Conservation (phyloP, 2,329 filamentous ascomycete species). For the Pseudocercospora cruenta region DNA sequence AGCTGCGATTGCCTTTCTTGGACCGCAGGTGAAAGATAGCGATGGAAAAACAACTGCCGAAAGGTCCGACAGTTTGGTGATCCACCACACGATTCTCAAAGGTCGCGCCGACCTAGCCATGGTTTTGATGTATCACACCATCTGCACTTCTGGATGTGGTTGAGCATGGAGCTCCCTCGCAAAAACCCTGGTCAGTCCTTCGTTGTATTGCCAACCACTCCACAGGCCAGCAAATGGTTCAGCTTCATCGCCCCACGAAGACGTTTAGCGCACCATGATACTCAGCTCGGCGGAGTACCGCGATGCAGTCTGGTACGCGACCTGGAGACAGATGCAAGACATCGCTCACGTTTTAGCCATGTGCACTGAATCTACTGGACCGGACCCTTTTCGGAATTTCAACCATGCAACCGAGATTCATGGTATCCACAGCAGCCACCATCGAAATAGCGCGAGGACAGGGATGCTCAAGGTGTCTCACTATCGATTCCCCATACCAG, state of each 20-base stretch:
- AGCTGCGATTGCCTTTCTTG: conserved; percentile 1
- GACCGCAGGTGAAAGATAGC: neutral
- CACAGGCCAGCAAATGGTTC: neutral
- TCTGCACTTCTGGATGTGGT: neutral
- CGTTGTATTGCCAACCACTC: conserved; percentile 1
- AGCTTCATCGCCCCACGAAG: neutral
- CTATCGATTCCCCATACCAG: neutral
- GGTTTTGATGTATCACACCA: neutral
- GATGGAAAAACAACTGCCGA: neutral
- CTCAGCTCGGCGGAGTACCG: neutral
- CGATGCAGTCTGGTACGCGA: neutral
- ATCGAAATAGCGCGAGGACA: neutral
- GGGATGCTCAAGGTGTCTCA: neutral
- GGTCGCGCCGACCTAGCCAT: neutral
- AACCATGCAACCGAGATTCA: conserved; percentile 5
- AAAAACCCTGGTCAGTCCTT: neutral
- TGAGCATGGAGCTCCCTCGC: neutral
- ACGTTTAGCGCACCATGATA: neutral
- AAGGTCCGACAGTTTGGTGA: neutral
- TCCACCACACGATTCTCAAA: neutral
- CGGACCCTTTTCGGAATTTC: neutral
- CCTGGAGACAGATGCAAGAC: neutral
- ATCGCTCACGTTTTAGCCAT: conserved; percentile 3
- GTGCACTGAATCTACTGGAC: neutral
- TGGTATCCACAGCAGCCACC: neutral